phyloP scores from a whole-genome alignment of 768 basidiomycete species.

The Boletus coccyginus region DNA sequence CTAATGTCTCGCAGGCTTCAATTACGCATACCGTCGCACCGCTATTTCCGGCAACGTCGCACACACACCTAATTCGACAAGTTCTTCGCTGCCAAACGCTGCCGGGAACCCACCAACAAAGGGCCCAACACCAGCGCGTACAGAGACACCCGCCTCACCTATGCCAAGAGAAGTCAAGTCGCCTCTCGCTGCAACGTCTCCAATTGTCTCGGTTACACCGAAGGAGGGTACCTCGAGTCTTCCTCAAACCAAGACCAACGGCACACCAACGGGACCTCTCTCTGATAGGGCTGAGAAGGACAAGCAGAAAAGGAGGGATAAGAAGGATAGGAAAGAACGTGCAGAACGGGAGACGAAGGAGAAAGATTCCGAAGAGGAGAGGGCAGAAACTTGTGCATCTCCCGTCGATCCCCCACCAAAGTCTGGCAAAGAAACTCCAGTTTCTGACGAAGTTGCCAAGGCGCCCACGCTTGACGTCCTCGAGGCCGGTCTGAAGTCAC shows the following conservation, averaged over 20 bases:
- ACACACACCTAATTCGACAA: slow-evolving; percentile 58
- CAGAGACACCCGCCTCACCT: slow-evolving; percentile 37
- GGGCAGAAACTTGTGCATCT: slow-evolving; percentile 28
- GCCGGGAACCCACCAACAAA: slow-evolving; percentile 33
- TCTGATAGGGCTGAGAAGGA: slow-evolving; percentile 56
- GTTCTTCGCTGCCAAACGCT: slow-evolving; percentile 47
- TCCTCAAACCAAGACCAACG: slow-evolving; percentile 33
- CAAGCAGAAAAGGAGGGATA: slow-evolving; percentile 58
- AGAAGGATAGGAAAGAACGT: slow-evolving; percentile 59
- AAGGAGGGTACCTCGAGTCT: slow-evolving; percentile 36
- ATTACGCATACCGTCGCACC: slow-evolving; percentile 88
- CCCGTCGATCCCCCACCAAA: slow-evolving; percentile 27
- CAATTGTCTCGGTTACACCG: slow-evolving; percentile 30
- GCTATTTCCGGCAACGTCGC: slow-evolving; percentile 50
- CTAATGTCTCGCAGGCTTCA: slow-evolving; percentile 64
- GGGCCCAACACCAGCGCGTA: slow-evolving; percentile 32
- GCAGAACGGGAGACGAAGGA: slow-evolving; percentile 41
- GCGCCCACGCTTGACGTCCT: slow-evolving; percentile 26
- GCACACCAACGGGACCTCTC: slow-evolving; percentile 27
- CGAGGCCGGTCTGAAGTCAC: slow-evolving; percentile 47
- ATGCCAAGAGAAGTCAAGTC: slow-evolving; percentile 33
- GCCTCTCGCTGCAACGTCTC: slow-evolving; percentile 34
- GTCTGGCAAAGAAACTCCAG: slow-evolving; percentile 41
- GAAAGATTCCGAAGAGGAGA: slow-evolving; percentile 37
- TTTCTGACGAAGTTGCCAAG: slow-evolving; percentile 23